These are phyloP conservation scores for Jackrogersella multiformis DNA, from an alignment of 495 filamentous ascomycete species.

Conservation along the genomic window DNA sequence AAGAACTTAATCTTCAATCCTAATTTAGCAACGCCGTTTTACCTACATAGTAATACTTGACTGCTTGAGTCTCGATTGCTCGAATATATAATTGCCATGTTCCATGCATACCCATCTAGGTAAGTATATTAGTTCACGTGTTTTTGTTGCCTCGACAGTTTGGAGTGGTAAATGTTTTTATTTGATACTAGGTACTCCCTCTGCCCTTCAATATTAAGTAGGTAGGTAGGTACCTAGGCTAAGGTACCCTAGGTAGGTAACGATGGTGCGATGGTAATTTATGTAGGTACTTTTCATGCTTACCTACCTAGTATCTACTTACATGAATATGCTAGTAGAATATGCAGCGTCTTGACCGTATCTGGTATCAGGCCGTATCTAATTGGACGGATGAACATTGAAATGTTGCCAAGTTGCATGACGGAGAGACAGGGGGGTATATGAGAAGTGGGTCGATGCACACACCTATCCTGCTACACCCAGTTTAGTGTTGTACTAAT, in stretches of 20 bases:
- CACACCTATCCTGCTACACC: constrained; percentile 20
- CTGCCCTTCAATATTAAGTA: too few relatives aligned
- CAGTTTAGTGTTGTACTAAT: constrained; percentile 34
- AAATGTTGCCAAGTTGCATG: constrained; percentile 43
- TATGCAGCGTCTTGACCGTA: constrained; percentile 32
- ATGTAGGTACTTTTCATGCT: too few relatives aligned
- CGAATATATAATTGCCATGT: constrained; percentile 2
- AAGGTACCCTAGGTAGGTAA: too few relatives aligned
- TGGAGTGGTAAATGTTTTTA: neutral
- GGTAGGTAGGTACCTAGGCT: neutral
- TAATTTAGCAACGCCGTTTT: constrained; percentile 37
- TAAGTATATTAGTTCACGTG: neutral
- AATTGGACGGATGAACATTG: constrained; percentile 37
- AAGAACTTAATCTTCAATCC: constrained; percentile 35
- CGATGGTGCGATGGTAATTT: too few relatives aligned
- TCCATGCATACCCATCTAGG: constrained; percentile 2
- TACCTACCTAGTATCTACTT: too few relatives aligned
- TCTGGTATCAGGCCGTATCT: constrained; percentile 26
- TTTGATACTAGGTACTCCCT: neutral
- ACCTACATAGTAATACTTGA: too few relatives aligned
- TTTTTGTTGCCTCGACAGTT: neutral
- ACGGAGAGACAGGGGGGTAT: constrained; percentile 34
- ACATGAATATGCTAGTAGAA: neutral
- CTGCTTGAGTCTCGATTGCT: constrained; percentile 34
- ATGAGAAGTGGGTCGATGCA: constrained; percentile 31